A percentile compares a stretch with the other conserved stretches of the same genome.
These are phyloP conservation scores for Fulvia fulva DNA, from an alignment of 2,329 filamentous ascomycete species.

Conservation along the genomic window DNA sequence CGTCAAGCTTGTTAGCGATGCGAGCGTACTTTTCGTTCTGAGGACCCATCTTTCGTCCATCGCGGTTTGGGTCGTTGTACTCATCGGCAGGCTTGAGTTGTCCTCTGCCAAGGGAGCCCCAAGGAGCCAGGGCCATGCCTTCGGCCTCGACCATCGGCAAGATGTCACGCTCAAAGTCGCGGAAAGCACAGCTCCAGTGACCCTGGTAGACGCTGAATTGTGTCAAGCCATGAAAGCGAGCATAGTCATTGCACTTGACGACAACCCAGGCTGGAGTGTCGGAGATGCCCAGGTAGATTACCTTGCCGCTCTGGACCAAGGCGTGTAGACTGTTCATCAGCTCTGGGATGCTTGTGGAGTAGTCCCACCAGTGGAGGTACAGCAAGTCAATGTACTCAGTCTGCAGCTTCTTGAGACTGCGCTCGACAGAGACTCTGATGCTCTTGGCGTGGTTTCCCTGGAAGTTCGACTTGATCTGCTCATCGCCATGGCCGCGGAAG, in stretches of 20 bases:
- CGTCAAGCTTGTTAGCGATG: constrained; percentile 55
- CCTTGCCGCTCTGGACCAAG: constrained; percentile 58
- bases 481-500: constrained; percentile 37
- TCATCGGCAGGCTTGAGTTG: constrained; percentile 21
- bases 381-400: constrained; percentile 64
- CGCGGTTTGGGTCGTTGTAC: constrained; percentile 30
- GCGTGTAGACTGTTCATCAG: constrained; percentile 65
- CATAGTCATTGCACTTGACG: constrained; percentile 43
- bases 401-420: constrained; percentile 49
- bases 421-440: constrained; percentile 47
- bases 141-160: constrained; percentile 42
- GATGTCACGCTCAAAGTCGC: constrained; percentile 46
- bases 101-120: constrained; percentile 42
- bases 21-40: constrained; percentile 40
- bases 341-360: constrained; percentile 59
- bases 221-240: constrained; percentile 53
- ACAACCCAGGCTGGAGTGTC: constrained; percentile 64
- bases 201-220: constrained; percentile 36
- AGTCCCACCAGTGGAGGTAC: constrained; percentile 55
- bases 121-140: constrained; percentile 53
- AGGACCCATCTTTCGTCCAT: constrained; percentile 33
- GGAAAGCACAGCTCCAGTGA: constrained; percentile 34
- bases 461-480: constrained; percentile 21
- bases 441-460: constrained; percentile 60
- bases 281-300: constrained; percentile 64